Evolutionary conservation across 352 stramenopile genomes (phyloP), one percentile per base, ranked within the genome.

Genomic region (Pythium periplocum): DNA sequence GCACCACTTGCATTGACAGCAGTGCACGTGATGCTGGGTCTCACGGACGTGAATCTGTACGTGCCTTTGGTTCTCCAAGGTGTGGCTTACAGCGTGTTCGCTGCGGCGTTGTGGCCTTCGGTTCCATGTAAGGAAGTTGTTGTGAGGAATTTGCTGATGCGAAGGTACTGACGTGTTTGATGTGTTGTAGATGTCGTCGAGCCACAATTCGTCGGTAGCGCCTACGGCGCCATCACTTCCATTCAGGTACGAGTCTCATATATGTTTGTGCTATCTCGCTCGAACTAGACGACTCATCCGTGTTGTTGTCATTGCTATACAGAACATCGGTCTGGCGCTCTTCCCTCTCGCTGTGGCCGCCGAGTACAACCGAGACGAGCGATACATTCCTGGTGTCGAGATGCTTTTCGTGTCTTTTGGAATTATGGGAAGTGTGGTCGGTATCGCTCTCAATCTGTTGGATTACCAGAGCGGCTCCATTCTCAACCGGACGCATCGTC

Each of bases 141-240:
- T 0, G 17, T 26, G 17, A 26, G 17, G 17, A 26, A 26, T 26
- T 26, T 26, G 17, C 17, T 26, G 17, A 26, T 26, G 17, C 17
- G 17, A 26, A 26, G 17, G 17, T 26, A 26, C 17, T 26, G 0
- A 26, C 17, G 17, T 26, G 17, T 26, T 26, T 26, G 17, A 26
- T 26, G 17, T 26, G 17, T 26, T 26, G 9, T 50, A 82, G 83
- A 97, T 44, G 82, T 96, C 43, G 90, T 98, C 4, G 72, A 95
- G 42, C 68, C 83, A 43, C 82, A 90, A 57, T 85, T 90, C 40
- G 82, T 93, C 8, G 93, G 92, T 39, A 96, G 86, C 45, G 93
- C 90, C 3, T 98, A 97, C 65, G 93, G 93, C 31, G 76, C 95
- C 6, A 96, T 98, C 58, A 97, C 89, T 33, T 91, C 87, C n/a